phyloP scores from a whole-genome alignment of 2,329 filamentous ascomycete genomes.

The Fusarium buharicum region DNA sequence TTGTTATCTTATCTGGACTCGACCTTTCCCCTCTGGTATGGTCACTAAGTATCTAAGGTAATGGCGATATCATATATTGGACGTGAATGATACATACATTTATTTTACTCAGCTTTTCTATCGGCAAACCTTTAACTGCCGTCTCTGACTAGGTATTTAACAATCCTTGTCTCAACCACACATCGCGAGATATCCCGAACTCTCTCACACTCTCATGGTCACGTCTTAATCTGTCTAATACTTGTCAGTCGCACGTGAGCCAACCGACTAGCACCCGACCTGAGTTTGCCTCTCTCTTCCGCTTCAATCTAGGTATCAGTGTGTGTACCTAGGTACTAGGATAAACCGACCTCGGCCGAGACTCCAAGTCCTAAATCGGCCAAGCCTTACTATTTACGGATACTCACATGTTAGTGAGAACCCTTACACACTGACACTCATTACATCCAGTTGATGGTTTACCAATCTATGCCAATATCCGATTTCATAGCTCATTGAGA shows the following conservation, averaged over 20 bases:
- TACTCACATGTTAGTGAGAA: constrained; percentile 42
- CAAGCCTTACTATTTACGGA: constrained; percentile 5
- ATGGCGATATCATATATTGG: too few relatives aligned
- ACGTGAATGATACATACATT: too few relatives aligned
- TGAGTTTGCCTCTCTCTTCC: constrained; percentile 11
- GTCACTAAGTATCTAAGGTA: too few relatives aligned
- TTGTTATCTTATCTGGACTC: constrained; percentile 34
- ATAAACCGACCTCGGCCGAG: constrained; percentile 32
- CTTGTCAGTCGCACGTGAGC: constrained; percentile 37
- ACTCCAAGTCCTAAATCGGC: constrained; percentile 14
- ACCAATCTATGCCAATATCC: neutral
- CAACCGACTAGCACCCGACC: constrained; percentile 23
- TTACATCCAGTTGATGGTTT: constrained; percentile 4
- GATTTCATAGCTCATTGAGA: constrained; percentile 10
- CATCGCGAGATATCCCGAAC: constrained; percentile 23
- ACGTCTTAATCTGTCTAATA: constrained; percentile 11
- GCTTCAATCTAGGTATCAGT: too few relatives aligned
- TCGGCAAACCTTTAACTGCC: neutral
- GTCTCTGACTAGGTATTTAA: neutral
- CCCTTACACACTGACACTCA: constrained; percentile 12
- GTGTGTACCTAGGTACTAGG: too few relatives aligned
- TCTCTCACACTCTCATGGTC: constrained; percentile 24
- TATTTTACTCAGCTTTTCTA: too few relatives aligned
- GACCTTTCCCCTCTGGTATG: constrained; percentile 33
- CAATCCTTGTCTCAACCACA: neutral